These are phyloP conservation scores for Coix lacrymajobi DNA, from an alignment of 176 grass and related monocot genomes.

Conservation along the genomic window DNA sequence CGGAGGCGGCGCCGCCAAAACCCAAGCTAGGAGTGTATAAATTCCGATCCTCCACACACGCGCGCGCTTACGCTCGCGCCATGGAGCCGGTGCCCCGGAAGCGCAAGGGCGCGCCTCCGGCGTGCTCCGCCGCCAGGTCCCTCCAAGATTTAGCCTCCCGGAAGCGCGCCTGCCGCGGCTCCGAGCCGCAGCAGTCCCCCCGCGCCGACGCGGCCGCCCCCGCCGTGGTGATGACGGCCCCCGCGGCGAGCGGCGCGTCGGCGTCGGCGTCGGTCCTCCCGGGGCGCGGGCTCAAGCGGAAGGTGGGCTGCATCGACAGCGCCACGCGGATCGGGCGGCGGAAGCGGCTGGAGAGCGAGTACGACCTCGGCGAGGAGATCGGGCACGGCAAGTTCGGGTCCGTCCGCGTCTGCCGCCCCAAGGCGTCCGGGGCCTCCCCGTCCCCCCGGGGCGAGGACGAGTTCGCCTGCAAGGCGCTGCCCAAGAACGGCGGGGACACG, in stretches of 20 bases:
- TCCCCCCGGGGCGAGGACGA: not conserved
- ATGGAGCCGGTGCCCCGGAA: constrained; percentile 35
- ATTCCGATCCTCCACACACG: not conserved
- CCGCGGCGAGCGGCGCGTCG: constrained; percentile 23
- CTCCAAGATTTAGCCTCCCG: constrained; percentile 26
- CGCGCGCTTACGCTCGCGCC: not conserved
- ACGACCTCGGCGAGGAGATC: constrained; percentile 47
- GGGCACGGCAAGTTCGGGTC: constrained; percentile 66
- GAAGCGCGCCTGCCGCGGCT: not conserved
- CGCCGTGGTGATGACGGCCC: not conserved
- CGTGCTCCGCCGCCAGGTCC: constrained; percentile 19
- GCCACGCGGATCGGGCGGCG: constrained; percentile 53
- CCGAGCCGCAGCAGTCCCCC: not conserved
- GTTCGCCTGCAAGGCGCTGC: constrained; percentile 61
- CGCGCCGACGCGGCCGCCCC: not conserved
- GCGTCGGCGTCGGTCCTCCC: constrained; percentile 12
- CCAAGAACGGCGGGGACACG: constrained; percentile 51
- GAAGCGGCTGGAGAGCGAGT: constrained; percentile 53
- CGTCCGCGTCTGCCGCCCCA: constrained; percentile 54
- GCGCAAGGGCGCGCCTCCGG: constrained; percentile 34
- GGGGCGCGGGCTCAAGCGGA: constrained; percentile 54
- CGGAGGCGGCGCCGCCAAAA: not conserved
- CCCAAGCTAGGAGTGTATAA: not conserved
- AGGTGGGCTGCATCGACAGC: constrained; percentile 61
- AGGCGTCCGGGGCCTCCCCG: not conserved